Conservation (phyloP, 495 filamentous ascomycete genomes). For the Penicillium turbatum region DNA sequence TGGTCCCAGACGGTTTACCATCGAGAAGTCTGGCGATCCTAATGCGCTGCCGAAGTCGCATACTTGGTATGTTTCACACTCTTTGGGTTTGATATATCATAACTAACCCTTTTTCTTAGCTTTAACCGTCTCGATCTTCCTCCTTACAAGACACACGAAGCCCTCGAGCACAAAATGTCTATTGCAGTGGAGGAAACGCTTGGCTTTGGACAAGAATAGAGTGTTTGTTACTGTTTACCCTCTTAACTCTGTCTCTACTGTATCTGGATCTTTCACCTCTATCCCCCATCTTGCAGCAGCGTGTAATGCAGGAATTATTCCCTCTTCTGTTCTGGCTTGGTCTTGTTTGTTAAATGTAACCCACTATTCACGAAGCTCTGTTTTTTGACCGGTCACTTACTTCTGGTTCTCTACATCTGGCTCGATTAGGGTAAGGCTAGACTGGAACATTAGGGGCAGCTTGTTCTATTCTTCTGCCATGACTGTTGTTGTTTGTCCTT, state of each 20-base stretch:
- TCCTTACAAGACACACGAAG: slow-evolving; percentile 83
- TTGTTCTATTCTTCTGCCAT: too few species aligned
- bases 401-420: too few species aligned
- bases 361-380: slow-evolving; percentile 8
- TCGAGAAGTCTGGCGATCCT: slow-evolving; percentile 93
- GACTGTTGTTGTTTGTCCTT: too few species aligned
- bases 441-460: too few species aligned
- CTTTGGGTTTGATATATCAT: background rate
- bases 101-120: slow-evolving; percentile 43
- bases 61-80: slow-evolving; percentile 71
- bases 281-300: background rate
- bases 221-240: background rate
- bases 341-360: slow-evolving; percentile 10
- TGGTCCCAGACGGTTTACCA: slow-evolving; percentile 91
- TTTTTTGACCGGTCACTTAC: background rate
- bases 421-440: too few species aligned
- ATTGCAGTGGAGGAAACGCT: slow-evolving; percentile 98
- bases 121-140: slow-evolving; percentile 98
- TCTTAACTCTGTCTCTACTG: slow-evolving; percentile 1
- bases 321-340: slow-evolving; percentile 5
- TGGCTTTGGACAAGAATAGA: slow-evolving; percentile 95
- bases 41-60: slow-evolving; percentile 91
- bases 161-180: slow-evolving; percentile 80
- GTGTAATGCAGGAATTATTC: slow-evolving; percentile 7
- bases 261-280: background rate